Conservation (phyloP, 1,284 basidiomycete genomes). For the Ganoderma lingzhi region DNA sequence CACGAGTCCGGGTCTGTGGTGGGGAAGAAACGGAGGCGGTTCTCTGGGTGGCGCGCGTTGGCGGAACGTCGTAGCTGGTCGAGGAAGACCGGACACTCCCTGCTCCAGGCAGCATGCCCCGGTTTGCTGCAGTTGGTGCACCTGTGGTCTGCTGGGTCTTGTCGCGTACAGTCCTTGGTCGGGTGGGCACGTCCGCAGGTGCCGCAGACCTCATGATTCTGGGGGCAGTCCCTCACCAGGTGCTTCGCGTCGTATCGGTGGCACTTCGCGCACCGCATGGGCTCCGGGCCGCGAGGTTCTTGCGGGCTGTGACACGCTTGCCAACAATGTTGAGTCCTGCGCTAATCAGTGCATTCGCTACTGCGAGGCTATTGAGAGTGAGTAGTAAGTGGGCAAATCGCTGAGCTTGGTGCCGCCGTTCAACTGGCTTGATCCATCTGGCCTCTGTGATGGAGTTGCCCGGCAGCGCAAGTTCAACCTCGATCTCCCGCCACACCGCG, state of each 20-base stretch:
- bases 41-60: neutral
- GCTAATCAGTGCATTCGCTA: constrained; percentile 23
- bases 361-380: neutral
- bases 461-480: neutral
- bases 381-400: neutral
- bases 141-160: neutral
- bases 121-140: constrained; percentile 27
- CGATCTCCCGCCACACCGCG: neutral
- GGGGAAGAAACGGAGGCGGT: neutral
- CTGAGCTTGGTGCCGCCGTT: neutral
- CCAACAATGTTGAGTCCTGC: constrained; percentile 19
- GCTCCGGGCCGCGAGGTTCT: constrained; percentile 16
- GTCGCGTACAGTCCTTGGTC: constrained; percentile 15
- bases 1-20: neutral
- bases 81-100: neutral
- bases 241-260: constrained; percentile 37
- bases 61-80: neutral
- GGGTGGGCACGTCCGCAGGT: constrained; percentile 36
- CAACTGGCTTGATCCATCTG: neutral
- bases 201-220: constrained; percentile 30
- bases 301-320: neutral
- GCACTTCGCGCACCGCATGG: constrained; percentile 41
- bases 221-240: constrained; percentile 36
- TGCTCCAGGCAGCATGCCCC: neutral
- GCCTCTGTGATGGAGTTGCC: neutral